phyloP scores from a whole-genome alignment of 805 yeast genomes.

The Ogataea trehalophila region DNA sequence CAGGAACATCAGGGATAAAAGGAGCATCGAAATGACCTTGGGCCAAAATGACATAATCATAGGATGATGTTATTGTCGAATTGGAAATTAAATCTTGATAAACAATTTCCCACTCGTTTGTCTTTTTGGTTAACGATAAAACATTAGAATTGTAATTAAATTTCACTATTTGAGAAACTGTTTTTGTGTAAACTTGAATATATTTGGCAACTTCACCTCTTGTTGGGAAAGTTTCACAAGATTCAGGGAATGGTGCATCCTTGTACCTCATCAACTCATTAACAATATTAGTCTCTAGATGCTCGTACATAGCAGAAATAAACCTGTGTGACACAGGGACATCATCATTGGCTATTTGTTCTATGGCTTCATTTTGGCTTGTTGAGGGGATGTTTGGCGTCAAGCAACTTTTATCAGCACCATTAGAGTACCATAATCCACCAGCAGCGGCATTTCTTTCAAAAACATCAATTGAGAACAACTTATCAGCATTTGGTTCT shows the following conservation, averaged over 20 bases:
- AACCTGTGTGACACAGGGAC: conserved; percentile 11
- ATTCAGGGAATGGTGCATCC: conserved; percentile 44
- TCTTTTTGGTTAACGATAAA: conserved; percentile 26
- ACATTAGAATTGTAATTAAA: conserved; percentile 47
- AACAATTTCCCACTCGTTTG: conserved; percentile 39
- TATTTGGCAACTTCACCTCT: conserved; percentile 58
- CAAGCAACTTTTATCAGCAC: conserved; percentile 19
- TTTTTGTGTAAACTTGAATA: conserved; percentile 46
- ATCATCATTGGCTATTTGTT: not conserved
- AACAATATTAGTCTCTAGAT: conserved; percentile 68
- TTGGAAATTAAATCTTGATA: conserved; percentile 30
- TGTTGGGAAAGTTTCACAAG: conserved; percentile 48
- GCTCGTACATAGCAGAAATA: conserved; percentile 56
- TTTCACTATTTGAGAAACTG: conserved; percentile 34
- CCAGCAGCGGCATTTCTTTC: conserved; percentile 54
- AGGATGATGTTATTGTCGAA: conserved; percentile 28
- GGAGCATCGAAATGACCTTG: conserved; percentile 64
- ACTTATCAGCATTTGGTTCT: conserved; percentile 47
- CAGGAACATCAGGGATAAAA: conserved; percentile 36
- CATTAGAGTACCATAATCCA: conserved; percentile 72
- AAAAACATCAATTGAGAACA: conserved; percentile 42
- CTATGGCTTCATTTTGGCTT: conserved; percentile 7
- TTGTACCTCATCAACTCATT: conserved; percentile 63
- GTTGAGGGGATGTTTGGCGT: conserved; percentile 7
- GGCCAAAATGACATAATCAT: conserved; percentile 62